Conservation (phyloP, 1,284 basidiomycete species). For the Ceraceosorus bombacis region DNA sequence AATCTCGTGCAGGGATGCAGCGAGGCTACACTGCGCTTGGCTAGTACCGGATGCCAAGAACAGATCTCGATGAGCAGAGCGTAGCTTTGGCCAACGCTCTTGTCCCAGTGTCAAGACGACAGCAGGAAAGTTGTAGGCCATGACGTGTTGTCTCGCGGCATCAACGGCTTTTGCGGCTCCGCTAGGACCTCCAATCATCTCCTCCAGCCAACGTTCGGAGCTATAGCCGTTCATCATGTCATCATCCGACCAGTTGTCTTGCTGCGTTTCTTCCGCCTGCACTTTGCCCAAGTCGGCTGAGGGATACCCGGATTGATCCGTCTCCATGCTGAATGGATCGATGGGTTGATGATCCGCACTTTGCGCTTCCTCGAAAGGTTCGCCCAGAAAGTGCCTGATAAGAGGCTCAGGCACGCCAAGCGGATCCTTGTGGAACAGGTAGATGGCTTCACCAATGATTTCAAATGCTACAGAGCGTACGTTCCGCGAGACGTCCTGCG, state of each 20-base stretch:
- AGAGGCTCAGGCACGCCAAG: constrained; percentile 63
- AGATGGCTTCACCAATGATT: constrained; percentile 81
- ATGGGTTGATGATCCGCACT: not conserved
- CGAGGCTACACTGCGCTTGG: constrained; percentile 68
- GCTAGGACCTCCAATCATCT: not conserved
- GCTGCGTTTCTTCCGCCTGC: constrained; percentile 5
- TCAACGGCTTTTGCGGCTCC: constrained; percentile 43
- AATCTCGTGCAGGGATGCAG: constrained; percentile 80
- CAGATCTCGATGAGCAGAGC: constrained; percentile 63
- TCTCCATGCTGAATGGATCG: not conserved
- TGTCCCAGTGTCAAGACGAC: constrained; percentile 68
- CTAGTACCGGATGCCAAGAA: constrained; percentile 54
- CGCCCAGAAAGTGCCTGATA: constrained; percentile 66
- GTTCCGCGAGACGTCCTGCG: constrained; percentile 61
- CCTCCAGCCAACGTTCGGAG: not conserved
- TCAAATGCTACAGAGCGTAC: constrained; percentile 79
- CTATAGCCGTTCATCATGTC: not conserved
- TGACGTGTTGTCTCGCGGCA: constrained; percentile 71
- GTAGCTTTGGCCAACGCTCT: constrained; percentile 68
- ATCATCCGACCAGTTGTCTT: constrained; percentile 4
- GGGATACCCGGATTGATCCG: too few species aligned
- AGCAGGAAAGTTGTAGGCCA: constrained; percentile 90
- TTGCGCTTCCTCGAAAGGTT: constrained; percentile 45
- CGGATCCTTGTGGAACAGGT: constrained; percentile 65
- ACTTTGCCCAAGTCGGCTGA: not conserved